Evolutionary conservation across 2,329 filamentous ascomycete species (phyloP).

Genomic region (Bipolaris zeicola): DNA sequence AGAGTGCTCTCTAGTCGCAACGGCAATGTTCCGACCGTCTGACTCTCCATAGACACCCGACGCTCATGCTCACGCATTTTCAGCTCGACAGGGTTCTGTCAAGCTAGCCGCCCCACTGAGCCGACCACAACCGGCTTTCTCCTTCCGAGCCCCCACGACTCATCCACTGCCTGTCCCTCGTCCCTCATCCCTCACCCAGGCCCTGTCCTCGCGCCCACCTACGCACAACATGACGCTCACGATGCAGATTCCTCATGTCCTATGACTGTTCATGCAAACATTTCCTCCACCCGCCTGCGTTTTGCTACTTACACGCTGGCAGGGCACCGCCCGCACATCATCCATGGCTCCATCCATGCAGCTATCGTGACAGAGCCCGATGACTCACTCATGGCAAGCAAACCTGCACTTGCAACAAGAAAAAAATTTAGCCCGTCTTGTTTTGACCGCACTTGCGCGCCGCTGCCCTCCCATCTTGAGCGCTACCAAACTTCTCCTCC

Average conservation of each 20-base stretch:
- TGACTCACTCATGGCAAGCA: constrained; percentile 41
- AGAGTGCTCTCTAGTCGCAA: neutral
- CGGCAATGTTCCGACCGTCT: constrained; percentile 12
- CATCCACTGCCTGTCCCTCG: constrained; percentile 4
- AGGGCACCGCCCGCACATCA: constrained; percentile 14
- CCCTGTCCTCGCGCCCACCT: too few relatives aligned
- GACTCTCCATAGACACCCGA: constrained; percentile 32
- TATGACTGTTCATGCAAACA: constrained; percentile 30
- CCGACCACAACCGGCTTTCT: constrained; percentile 28
- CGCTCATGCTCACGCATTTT: constrained; percentile 16
- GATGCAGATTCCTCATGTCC: constrained; percentile 17
- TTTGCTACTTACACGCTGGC: constrained; percentile 40
- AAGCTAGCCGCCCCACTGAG: constrained; percentile 24
- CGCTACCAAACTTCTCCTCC: constrained; percentile 7
- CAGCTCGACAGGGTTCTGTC: constrained; percentile 39
- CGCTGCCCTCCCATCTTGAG: constrained; percentile 9
- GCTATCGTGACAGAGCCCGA: constrained; percentile 29
- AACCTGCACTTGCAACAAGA: constrained; percentile 3
- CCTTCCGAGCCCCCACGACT: constrained; percentile 2
- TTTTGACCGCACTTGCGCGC: constrained; percentile 4
- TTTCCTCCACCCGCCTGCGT: constrained; percentile 25
- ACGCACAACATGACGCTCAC: constrained; percentile 4
- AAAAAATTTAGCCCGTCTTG: constrained; percentile 8
- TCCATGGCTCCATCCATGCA: constrained; percentile 10
- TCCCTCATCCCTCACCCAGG: too few relatives aligned